A percentile compares a stretch with the other conserved stretches of the same genome.
These are phyloP conservation scores for Metschnikowia shivogae DNA, from an alignment of 805 yeast genomes.

Conservation along the genomic window DNA sequence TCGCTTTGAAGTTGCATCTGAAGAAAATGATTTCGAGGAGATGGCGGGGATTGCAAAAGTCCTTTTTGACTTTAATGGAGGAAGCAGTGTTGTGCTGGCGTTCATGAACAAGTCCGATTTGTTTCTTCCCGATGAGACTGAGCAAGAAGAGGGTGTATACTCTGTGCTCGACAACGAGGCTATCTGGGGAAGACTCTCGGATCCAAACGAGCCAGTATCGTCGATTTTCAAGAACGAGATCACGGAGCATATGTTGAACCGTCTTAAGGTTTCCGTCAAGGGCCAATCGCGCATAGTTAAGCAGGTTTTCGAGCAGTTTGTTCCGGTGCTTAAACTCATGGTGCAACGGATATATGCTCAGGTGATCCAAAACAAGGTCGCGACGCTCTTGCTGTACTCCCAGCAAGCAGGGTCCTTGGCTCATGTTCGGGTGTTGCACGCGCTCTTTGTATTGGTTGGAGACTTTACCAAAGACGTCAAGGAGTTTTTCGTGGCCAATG, in stretches of 20 bases:
- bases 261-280: slow-evolving; percentile 51
- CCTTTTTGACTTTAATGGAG: slow-evolving; percentile 77
- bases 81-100: slow-evolving; percentile 73
- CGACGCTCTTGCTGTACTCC: slow-evolving; percentile 57
- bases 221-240: slow-evolving; percentile 47
- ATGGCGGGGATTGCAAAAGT: slow-evolving; percentile 76
- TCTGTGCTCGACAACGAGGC: slow-evolving; percentile 40
- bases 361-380: slow-evolving; percentile 54
- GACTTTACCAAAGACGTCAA: slow-evolving; percentile 63
- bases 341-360: slow-evolving; percentile 75
- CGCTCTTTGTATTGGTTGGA: slow-evolving; percentile 55
- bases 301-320: slow-evolving; percentile 69
- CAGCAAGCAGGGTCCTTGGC: slow-evolving; percentile 62
- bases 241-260: slow-evolving; percentile 51
- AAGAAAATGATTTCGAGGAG: slow-evolving; percentile 59
- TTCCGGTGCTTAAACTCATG: slow-evolving; percentile 64
- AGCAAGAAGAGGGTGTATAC: slow-evolving; percentile 24
- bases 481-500: slow-evolving; percentile 49
- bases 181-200: slow-evolving; percentile 57
- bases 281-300: slow-evolving; percentile 71
- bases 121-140: slow-evolving; percentile 47
- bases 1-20: slow-evolving; percentile 71
- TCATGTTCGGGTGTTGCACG: slow-evolving; percentile 70
- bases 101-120: slow-evolving; percentile 78
- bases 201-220: slow-evolving; percentile 46